Evolutionary conservation across 2,329 filamentous ascomycete species (phyloP).

Genomic region (Alternaria infectoria): DNA sequence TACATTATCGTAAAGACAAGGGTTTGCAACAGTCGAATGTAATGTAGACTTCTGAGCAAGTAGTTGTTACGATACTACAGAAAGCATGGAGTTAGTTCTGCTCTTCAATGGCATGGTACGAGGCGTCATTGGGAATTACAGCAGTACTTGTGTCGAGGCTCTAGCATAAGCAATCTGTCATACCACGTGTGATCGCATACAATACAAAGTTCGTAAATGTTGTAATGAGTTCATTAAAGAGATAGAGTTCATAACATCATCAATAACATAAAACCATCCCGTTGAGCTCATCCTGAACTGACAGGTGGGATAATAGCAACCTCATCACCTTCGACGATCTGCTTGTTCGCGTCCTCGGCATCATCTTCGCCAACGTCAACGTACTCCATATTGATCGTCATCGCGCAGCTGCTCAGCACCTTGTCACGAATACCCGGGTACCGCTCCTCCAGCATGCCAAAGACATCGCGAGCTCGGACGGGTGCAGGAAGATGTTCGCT

Average conservation of each 20-base stretch:
- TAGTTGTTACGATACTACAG: rapidly evolving
- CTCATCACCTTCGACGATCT: constrained; percentile 77
- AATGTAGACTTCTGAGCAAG: background rate
- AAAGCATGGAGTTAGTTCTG: background rate
- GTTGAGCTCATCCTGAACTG: constrained; percentile 67
- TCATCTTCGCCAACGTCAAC: constrained; percentile 70
- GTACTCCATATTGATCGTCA: constrained; percentile 83
- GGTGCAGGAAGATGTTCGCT: constrained; percentile 71
- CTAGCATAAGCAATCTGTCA: background rate
- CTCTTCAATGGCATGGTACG: background rate
- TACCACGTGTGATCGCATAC: background rate
- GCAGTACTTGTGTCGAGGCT: background rate
- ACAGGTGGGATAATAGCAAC: constrained; percentile 88
- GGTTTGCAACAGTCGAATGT: background rate
- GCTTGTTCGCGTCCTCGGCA: constrained; percentile 50
- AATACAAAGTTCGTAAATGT: background rate
- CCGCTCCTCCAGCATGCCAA: constrained; percentile 69
- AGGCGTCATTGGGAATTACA: background rate
- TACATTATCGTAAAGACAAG: background rate
- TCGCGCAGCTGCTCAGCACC: constrained; percentile 73
- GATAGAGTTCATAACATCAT: background rate
- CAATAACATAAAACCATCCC: background rate
- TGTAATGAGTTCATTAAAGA: background rate
- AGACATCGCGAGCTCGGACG: constrained; percentile 67
- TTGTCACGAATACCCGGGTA: constrained; percentile 73